Evolutionary conservation across 768 basidiomycete species (phyloP), one percentile per base, ranked within the genome.

Genomic region (Lentinus brumalis): DNA sequence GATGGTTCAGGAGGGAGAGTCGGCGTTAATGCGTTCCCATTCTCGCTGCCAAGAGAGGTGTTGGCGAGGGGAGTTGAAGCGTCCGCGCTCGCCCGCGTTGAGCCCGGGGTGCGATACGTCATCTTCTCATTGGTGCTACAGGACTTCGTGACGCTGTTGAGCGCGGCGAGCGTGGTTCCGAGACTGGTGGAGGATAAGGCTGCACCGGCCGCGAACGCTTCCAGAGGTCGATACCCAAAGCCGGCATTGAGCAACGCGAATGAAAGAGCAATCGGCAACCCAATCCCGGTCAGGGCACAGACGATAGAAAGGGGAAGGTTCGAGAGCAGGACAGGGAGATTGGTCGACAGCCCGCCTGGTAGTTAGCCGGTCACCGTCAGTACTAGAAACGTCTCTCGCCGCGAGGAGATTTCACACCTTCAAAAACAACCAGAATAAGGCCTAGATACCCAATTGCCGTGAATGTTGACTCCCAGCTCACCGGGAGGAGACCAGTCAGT

Each of bases 81-180:
- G 45, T 16, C 44, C 4, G 44, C 11, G 35, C 35, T 35, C 35
- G 35, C 7, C 11, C 35, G 35, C 35, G 6, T 11, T 11, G 35
- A 35, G 35, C 35, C 7, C 35, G 35, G 35, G 35, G 35, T 35
- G 35, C 35, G 11, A 6, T 6, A 6, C 6, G 35, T 6, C 11
- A 30, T 26, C 46, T 49, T 49, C 46, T 49, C 46, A 49, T 29
- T 26, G 53, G 5, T 0, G 30, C 18, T 3, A 5, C 38, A 8
- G 7, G 46, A 49, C 11, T 45, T 26, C 1, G 31, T 50, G 4
- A 70, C 67, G 38, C 66, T 67, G n/a, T 75, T 77, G 31, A 89
- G 75, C 14, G 88, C 77, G 15, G 81, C 77, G n/a, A 89, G 78
- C 0, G 86, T 87, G 31, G 88, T 91, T 0, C 87, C 88, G 2